These are phyloP conservation scores for Penicillium sp. DNA, from an alignment of 2,329 filamentous ascomycete species.

Conservation along the genomic window DNA sequence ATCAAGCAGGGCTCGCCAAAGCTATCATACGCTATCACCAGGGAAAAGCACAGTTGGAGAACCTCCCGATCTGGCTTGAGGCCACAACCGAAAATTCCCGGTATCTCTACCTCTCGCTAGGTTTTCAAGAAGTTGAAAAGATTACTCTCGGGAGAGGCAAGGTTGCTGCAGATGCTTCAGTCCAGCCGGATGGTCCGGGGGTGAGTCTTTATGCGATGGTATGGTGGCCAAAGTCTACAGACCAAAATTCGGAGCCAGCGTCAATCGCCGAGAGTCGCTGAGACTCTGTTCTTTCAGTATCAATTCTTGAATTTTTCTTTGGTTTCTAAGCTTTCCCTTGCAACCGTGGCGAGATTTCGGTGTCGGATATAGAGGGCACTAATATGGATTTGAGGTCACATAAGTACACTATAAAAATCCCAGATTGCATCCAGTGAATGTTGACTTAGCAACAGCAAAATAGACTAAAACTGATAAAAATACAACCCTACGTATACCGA, in stretches of 20 bases:
- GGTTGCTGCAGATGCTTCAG: slow-evolving; percentile 16
- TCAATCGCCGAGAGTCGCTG: background rate
- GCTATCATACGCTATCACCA: slow-evolving; percentile 20
- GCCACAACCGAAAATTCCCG: slow-evolving; percentile 20
- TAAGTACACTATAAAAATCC: no score
- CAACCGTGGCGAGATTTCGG: no score
- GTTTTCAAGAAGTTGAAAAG: slow-evolving; percentile 23
- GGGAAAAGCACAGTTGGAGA: slow-evolving; percentile 12
- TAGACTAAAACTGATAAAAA: no score
- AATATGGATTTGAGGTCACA: no score
- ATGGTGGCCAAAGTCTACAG: slow-evolving; percentile 18
- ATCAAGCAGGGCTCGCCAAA: slow-evolving; percentile 18
- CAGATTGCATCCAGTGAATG: no score
- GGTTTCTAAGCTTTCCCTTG: background rate
- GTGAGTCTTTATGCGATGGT: slow-evolving; percentile 26
- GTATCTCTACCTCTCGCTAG: slow-evolving; percentile 21
- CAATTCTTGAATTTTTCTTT: background rate
- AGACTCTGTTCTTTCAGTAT: background rate
- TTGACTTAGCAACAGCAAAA: no score
- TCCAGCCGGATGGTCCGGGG: slow-evolving; percentile 16
- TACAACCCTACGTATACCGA: no score
- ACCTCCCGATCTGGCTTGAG: slow-evolving; percentile 26
- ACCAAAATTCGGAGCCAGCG: background rate
- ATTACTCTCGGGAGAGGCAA: slow-evolving; percentile 22
- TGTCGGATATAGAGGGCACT: no score